These are phyloP conservation scores for Cercospora sp. DNA, from an alignment of 2,329 filamentous ascomycete genomes.

Conservation along the genomic window DNA sequence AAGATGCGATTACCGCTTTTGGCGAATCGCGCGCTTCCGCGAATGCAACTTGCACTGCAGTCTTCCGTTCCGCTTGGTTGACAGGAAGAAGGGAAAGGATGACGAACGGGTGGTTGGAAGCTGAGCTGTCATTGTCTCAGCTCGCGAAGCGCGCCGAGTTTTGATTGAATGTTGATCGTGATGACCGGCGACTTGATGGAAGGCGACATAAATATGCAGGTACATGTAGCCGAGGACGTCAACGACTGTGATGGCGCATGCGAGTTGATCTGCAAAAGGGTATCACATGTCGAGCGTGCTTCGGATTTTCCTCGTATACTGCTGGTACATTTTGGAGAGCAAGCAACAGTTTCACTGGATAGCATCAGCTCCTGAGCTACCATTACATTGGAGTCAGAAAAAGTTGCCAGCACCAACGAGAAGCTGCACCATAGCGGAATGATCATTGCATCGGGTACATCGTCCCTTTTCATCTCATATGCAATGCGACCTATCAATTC, in stretches of 20 bases:
- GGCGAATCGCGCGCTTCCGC: not conserved
- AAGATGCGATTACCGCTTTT: not conserved
- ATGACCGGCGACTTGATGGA: not conserved
- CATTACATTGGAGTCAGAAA: not conserved
- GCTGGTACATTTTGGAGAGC: too few species aligned
- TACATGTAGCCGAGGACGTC: not conserved
- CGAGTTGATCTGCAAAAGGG: not conserved
- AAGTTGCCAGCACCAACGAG: not conserved
- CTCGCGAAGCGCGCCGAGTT: not conserved
- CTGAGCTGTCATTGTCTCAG: not conserved
- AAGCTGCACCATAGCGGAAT: not conserved
- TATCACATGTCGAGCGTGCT: not conserved
- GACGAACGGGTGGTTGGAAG: not conserved
- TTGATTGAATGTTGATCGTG: not conserved
- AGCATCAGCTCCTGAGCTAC: not conserved
- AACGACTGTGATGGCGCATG: not conserved
- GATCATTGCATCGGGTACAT: not conserved
- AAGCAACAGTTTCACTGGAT: not conserved
- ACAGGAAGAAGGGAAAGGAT: too few species aligned
- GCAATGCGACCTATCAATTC: not conserved
- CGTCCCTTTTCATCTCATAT: not conserved
- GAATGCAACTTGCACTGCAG: not conserved
- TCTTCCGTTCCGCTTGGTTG: not conserved
- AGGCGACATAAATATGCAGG: not conserved
- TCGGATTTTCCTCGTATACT: not conserved